Evolutionary conservation across 495 filamentous ascomycete species (phyloP).

Genomic region (Penicillium nucicola): DNA sequence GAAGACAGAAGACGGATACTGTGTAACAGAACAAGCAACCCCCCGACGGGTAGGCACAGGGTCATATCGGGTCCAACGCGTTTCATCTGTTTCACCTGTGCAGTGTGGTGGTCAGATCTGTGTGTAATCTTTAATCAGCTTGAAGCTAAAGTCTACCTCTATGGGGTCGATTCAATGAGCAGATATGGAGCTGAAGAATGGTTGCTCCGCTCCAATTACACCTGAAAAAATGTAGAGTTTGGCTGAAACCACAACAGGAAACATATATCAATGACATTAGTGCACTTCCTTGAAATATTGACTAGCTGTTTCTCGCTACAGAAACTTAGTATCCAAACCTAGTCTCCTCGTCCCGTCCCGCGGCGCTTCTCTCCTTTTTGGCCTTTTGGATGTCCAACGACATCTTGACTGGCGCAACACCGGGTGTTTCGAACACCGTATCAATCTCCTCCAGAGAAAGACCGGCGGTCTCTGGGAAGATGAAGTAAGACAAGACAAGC

Average conservation of each 20-base stretch:
- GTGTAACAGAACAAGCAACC: constrained; percentile 23
- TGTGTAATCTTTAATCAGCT: background rate
- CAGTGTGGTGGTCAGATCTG: background rate
- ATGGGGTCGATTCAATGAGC: too few species aligned
- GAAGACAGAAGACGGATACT: constrained; percentile 13
- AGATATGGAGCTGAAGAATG: too few species aligned
- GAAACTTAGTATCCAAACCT: background rate
- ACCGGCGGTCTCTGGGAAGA: constrained; percentile 40
- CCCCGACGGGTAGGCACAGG: constrained; percentile 23
- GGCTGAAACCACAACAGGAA: background rate
- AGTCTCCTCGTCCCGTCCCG: constrained; percentile 18
- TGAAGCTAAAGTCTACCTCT: background rate
- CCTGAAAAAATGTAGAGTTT: background rate
- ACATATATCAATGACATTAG: background rate
- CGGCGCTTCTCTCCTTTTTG: constrained; percentile 30
- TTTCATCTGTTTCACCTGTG: constrained; percentile 23
- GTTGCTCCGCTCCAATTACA: too few species aligned
- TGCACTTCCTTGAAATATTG: too few species aligned
- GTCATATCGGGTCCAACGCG: constrained; percentile 14
- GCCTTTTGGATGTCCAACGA: constrained; percentile 41
- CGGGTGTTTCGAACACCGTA: constrained; percentile 42
- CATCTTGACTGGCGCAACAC: constrained; percentile 43
- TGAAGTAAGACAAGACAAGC: constrained; percentile 36
- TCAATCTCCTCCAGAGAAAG: constrained; percentile 44
- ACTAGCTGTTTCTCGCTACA: too few species aligned